Conservation (phyloP, 208 protist genomes). For the Porcisia deanei region DNA sequence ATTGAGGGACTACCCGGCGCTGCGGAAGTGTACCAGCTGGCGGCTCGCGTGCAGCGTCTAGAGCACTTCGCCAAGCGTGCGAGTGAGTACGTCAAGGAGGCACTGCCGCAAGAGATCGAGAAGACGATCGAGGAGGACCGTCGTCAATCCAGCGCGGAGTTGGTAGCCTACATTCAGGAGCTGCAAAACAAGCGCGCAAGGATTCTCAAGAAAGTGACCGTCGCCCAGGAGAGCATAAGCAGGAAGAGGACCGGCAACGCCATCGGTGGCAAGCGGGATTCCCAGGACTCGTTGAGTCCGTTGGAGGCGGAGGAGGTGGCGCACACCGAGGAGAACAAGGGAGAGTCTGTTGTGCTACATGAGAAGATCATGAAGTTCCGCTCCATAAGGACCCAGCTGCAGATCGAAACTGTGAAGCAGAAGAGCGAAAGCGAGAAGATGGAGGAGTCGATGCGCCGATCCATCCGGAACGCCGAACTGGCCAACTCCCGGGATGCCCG, state of each 20-base stretch:
- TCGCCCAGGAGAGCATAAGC: conserved; percentile 42
- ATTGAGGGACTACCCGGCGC: conserved; percentile 53
- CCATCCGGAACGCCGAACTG: conserved; percentile 52
- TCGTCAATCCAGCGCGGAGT: conserved; percentile 62
- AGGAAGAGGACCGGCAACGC: conserved; percentile 15
- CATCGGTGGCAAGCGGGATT: conserved; percentile 8
- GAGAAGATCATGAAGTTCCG: conserved; percentile 67
- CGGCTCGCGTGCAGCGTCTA: conserved; percentile 72
- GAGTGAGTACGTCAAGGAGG: conserved; percentile 40
- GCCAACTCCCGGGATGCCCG: conserved; percentile 64
- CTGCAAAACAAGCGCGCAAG: conserved; percentile 58
- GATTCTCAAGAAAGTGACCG: conserved; percentile 45
- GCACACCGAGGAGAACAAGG: conserved; percentile 47
- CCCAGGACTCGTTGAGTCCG: conserved; percentile 44
- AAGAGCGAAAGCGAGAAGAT: conserved; percentile 41
- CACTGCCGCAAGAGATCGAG: conserved; percentile 59
- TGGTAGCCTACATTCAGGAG: conserved; percentile 64
- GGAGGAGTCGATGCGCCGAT: conserved; percentile 40
- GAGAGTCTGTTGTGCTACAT: conserved; percentile 27
- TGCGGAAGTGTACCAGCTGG: conserved; percentile 53
- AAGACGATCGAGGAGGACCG: conserved; percentile 53
- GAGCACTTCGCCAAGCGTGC: conserved; percentile 56
- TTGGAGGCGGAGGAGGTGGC: conserved; percentile 38
- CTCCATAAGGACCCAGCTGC: conserved; percentile 66
- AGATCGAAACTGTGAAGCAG: conserved; percentile 47